Base-by-base conservation (phyloP, 2,329 filamentous ascomycete species). In the Fusarium pseudograminearum region DNA sequence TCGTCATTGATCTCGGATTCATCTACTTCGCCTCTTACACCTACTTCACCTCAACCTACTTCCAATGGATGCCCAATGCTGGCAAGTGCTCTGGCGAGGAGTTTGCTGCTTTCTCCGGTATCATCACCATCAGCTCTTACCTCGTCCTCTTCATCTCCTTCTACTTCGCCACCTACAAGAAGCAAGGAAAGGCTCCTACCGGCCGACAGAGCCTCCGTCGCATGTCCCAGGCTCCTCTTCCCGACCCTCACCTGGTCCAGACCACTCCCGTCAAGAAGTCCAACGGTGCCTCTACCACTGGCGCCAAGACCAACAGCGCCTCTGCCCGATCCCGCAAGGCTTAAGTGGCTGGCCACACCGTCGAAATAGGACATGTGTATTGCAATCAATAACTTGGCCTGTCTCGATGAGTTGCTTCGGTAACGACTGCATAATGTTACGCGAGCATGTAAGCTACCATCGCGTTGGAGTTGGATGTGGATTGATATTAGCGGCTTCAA, bases 11-110 rank as follows among this genome's bases (percentile, higher is more conserved):
- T 82, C 91, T 98, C 67, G 94, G 93, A 76, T 98, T 98, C 81
- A 93, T 98, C 81, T 98, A 98, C 90, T 98, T 97, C 78, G 95
- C 94, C 54, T 97, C 95, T n/a, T 98, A 95, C 88, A 98, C 94
- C 75, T 98, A 98, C 87, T 98, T 98, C 87, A 90, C 92, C 74
- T 94, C 91, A 75, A 92, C 91, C 75, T 98, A 98, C 89, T 97
- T 91, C 85, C 87, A 86, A 46, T 91, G 88, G 86, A 85, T 97
- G 80, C 95, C 95, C 71, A 97, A 93, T 79, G 83, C 86, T 69
- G 95, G 95, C 80, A 85, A 90, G 75, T 99, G 95, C 80, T 93
- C 95, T 41, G 95, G 95, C 77, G 95, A 98, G 85, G 96, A 98
- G 82, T 98, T 98, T 77, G 95, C 95, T 50, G 95, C 95, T 45